phyloP scores from a whole-genome alignment of 495 filamentous ascomycete genomes.

The Usnea hakonensis region DNA sequence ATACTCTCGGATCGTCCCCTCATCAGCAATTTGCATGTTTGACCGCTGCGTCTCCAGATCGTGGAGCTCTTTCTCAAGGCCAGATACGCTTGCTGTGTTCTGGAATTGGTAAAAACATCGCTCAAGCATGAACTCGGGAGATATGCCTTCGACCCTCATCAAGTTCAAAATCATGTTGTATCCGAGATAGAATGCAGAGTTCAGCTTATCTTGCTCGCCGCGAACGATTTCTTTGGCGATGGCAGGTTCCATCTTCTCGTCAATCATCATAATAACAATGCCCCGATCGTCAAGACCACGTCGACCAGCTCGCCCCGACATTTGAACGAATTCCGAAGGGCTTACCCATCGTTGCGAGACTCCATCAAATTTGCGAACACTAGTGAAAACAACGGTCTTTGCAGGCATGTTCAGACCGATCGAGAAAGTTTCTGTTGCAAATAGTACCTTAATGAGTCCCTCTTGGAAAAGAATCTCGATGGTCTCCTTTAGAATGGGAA shows the following conservation, averaged over 20 bases:
- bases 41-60: conserved; percentile 64
- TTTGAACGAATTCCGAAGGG: conserved; percentile 95
- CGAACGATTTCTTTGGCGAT: conserved; percentile 89
- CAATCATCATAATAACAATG: conserved; percentile 99
- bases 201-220: conserved; percentile 90
- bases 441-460: conserved; percentile 92
- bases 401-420: conserved; percentile 99
- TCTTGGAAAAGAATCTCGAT: conserved; percentile 99
- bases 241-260: conserved; percentile 91
- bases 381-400: conserved; percentile 97
- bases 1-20: conserved; percentile 83
- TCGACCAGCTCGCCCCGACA: conserved; percentile 94
- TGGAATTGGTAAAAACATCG: conserved; percentile 98
- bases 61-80: conserved; percentile 69
- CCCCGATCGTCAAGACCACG: conserved; percentile 95
- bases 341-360: conserved; percentile 74
- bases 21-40: conserved; percentile 70
- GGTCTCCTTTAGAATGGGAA: conserved; percentile 95
- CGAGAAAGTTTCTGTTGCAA: conserved; percentile 97
- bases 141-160: conserved; percentile 91
- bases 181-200: conserved; percentile 96
- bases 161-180: conserved; percentile 99
- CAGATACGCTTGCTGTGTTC: conserved; percentile 75
- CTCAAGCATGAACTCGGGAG: conserved; percentile 94
- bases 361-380: conserved; percentile 90